Base-by-base conservation (phyloP, 2,329 filamentous ascomycete species). In the Alternaria infectoria region DNA sequence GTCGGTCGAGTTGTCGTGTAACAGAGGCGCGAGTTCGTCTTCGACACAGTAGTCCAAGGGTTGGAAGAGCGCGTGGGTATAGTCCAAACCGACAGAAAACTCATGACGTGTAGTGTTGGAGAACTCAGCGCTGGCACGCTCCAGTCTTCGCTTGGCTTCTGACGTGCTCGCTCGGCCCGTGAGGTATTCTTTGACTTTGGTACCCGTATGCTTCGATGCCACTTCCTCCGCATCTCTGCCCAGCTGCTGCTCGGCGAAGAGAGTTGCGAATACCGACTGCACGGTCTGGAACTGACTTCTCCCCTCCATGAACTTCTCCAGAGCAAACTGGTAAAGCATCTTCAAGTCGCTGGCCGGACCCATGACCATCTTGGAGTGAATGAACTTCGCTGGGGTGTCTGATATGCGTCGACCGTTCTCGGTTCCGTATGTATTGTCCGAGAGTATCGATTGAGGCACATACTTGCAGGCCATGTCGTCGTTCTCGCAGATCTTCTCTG, bases 181-280 rank as follows among this genome's bases (percentile, higher is more conserved):
- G 8, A 70, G 40, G 6, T 65, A 61, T 6, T 61, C 44, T 32
- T 61, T 70, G n/a, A 73, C 43, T 28, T 72, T 75, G 6, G 70
- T 57, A 7, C 47, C 44, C 1, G 47, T 17, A 10, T 55, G 52
- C 49, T 66, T 61, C n/a, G 58, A 61, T 13, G 54, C 58, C 17
- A 62, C 66, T 66, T 60, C 77, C 54, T 81, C 75, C 3, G 64
- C 67, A 62, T 86, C 81, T 32, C 86, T 80, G 30, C 83, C 73
- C 44, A 84, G 80, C 70, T 88, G 85, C 65, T 88, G 86, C 50
- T 86, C 82, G 21, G 83, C 85, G 57, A 85, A 87, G 21, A 88
- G 82, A 32, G 83, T 81, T 2, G 84, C 80, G 52, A 88, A 80
- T 4, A 84, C 79, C 25, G 81, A 77, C 66, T 85, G 81, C 54